Percentiles rank a stretch among this genome's conserved stretches.
phyloP scores from a whole-genome alignment of 2,329 filamentous ascomycete species.

The Pestalotiopsis sp. region DNA sequence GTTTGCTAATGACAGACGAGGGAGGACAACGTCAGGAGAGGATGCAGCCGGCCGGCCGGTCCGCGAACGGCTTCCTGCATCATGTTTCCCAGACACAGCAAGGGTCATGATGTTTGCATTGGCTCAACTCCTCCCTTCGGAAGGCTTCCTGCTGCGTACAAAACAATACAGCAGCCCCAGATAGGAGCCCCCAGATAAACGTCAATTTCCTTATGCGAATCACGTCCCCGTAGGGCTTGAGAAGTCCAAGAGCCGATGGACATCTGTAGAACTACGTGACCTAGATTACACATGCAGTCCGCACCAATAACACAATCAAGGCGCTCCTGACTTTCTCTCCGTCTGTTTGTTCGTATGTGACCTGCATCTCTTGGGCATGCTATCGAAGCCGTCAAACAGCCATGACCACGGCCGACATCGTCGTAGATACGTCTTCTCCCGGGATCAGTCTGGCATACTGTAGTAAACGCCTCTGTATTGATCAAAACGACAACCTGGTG shows the following conservation, averaged over 20 bases:
- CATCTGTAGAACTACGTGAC: no score
- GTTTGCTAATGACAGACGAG: background rate
- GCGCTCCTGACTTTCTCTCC: no score
- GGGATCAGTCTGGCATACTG: background rate
- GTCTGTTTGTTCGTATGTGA: no score
- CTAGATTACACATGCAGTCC: no score
- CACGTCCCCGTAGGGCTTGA: background rate
- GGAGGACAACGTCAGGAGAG: slow-evolving; percentile 5
- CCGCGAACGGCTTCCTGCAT: slow-evolving; percentile 9
- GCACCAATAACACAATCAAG: no score
- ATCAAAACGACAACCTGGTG: no score
- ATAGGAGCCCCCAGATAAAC: background rate
- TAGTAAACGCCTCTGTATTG: background rate
- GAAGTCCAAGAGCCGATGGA: background rate
- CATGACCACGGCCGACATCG: no score
- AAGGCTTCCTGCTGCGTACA: slow-evolving; percentile 1
- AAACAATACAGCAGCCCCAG: background rate
- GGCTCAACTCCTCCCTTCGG: background rate
- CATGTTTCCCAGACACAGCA: background rate
- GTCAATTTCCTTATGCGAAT: background rate
- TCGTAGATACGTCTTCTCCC: no score
- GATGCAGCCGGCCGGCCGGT: slow-evolving; percentile 3
- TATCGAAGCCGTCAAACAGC: no score
- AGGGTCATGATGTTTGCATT: background rate
- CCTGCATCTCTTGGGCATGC: no score